A percentile compares a stretch with the other conserved stretches of the same genome.
Evolutionary conservation across 2,329 filamentous ascomycete species (phyloP).

Genomic region (Penicillium sclerotiorum): DNA sequence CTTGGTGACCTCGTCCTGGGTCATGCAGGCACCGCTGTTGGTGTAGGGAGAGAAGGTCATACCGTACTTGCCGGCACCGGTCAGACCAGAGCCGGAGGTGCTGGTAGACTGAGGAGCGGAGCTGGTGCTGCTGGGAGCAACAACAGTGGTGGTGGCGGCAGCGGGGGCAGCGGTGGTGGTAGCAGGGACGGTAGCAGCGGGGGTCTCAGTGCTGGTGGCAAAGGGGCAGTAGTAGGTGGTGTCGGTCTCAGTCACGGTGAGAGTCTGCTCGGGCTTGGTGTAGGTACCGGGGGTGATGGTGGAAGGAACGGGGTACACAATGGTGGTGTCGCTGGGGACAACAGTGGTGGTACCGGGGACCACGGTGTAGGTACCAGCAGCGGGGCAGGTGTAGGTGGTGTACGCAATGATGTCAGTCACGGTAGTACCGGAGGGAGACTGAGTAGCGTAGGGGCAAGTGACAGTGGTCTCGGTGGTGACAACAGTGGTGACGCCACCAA

Average conservation of each 20-base stretch:
- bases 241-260: constrained; percentile 70
- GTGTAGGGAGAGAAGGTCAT: constrained; percentile 81
- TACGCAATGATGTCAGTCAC: constrained; percentile 68
- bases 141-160: constrained; percentile 26
- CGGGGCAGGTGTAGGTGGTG: constrained; percentile 74
- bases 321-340: constrained; percentile 55
- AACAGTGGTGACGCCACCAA: constrained; percentile 72
- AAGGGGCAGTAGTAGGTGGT: constrained; percentile 73
- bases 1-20: constrained; percentile 54
- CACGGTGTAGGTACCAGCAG: constrained; percentile 75
- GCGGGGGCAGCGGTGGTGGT: constrained; percentile 21
- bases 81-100: constrained; percentile 30
- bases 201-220: constrained; percentile 46
- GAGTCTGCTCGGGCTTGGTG: constrained; percentile 66
- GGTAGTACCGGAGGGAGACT: constrained; percentile 59
- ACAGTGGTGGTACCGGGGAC: constrained; percentile 64
- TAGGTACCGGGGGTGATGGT: constrained; percentile 71
- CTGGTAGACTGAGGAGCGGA: constrained; percentile 23
- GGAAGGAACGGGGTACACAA: constrained; percentile 66
- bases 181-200: constrained; percentile 29
- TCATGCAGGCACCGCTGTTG: constrained; percentile 64
- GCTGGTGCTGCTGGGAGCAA: constrained; percentile 18
- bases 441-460: constrained; percentile 69
- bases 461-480: constrained; percentile 68
- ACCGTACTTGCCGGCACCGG: constrained; percentile 60